Conservation (phyloP, 768 basidiomycete genomes). For the Cystofilobasidium bisporidii region DNA sequence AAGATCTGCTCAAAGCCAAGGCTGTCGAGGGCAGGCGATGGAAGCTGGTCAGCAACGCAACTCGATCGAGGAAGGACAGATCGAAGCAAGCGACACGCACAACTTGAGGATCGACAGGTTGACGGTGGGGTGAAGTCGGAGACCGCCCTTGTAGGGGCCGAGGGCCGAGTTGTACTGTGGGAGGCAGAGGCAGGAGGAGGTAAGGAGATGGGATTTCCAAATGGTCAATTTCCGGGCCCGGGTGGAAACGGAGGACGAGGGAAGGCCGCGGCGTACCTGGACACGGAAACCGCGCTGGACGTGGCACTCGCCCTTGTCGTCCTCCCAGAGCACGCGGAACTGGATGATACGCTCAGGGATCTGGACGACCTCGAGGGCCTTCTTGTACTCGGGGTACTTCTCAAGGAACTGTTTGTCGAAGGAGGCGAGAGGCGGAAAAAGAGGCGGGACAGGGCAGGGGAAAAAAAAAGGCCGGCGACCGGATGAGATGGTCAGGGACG, state of each 20-base stretch:
- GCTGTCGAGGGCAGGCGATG: conserved; percentile 33
- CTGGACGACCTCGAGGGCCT: conserved; percentile 52
- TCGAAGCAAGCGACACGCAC: conserved; percentile 34
- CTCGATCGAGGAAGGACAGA: too few species aligned
- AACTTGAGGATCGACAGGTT: conserved; percentile 76
- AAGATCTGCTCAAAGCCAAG: conserved; percentile 72
- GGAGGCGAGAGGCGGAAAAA: background rate
- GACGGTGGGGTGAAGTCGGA: conserved; percentile 67
- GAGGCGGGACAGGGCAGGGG: background rate
- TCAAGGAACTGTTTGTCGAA: conserved; percentile 46
- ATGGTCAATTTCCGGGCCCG: too few species aligned
- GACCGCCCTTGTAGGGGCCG: conserved; percentile 69
- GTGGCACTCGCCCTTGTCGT: conserved; percentile 55
- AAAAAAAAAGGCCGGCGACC: background rate
- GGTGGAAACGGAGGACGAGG: background rate
- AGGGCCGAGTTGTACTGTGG: conserved; percentile 63
- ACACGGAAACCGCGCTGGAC: conserved; percentile 68
- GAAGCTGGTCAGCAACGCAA: too few species aligned
- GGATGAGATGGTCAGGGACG: background rate
- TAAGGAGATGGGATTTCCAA: conserved; percentile 2
- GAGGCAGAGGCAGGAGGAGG: background rate
- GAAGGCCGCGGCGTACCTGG: conserved; percentile 45
- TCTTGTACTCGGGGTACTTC: conserved; percentile 58
- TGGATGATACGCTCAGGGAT: conserved; percentile 47
- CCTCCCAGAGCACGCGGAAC: conserved; percentile 71